phyloP scores from a whole-genome alignment of 2,329 filamentous ascomycete species.

The Lecanicillium sp. region DNA sequence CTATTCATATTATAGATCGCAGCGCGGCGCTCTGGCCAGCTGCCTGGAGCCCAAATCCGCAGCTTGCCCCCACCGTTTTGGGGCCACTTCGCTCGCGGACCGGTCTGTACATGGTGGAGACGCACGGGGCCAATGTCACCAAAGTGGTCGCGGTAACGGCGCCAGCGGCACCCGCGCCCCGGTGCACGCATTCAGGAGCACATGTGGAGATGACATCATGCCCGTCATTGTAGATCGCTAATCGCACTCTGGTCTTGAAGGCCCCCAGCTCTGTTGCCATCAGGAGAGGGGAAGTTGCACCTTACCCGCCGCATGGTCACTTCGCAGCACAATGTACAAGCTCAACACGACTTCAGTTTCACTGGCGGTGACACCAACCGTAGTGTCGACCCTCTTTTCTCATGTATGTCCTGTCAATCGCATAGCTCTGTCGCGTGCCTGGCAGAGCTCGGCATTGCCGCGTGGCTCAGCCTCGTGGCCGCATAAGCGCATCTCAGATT shows the following conservation, averaged over 20 bases:
- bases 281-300: background rate
- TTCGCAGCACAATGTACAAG: slow-evolving; percentile 34
- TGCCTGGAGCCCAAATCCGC: too few species aligned
- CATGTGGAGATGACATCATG: slow-evolving; percentile 3
- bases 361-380: slow-evolving; percentile 77
- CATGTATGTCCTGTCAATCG: slow-evolving; percentile 60
- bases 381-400: slow-evolving; percentile 76
- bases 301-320: background rate
- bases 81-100: too few species aligned
- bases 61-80: too few species aligned
- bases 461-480: background rate
- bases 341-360: slow-evolving; percentile 77
- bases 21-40: too few species aligned
- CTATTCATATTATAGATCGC: too few species aligned
- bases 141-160: background rate
- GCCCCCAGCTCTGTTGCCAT: background rate
- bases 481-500: background rate
- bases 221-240: too few species aligned
- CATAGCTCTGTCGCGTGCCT: background rate
- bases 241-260: background rate
- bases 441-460: background rate
- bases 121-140: background rate
- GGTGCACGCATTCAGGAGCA: background rate
- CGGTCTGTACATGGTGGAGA: too few species aligned
- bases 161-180: background rate